Evolutionary conservation across 306 rosid species (phyloP).

Genomic region (Cyclanthera cordifolia): DNA sequence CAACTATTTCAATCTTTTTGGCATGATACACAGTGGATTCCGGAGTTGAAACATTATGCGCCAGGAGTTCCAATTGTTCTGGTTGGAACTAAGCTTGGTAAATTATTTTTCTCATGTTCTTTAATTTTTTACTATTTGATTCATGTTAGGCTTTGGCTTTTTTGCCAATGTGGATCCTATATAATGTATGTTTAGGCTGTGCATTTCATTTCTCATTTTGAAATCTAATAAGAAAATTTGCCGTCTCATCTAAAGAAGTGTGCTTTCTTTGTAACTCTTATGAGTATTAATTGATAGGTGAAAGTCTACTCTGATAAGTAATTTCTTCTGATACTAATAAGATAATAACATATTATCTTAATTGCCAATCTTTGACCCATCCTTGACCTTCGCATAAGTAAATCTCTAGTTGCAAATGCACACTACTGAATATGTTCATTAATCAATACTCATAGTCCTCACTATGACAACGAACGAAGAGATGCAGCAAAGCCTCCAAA

Average conservation of each 20-base stretch:
- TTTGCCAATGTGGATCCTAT: background rate
- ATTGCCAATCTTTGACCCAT: background rate
- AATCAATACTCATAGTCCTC: background rate
- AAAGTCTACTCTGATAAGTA: background rate
- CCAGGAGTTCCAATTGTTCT: conserved; percentile 94
- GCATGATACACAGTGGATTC: conserved; percentile 80
- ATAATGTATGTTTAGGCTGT: background rate
- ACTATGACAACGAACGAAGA: background rate
- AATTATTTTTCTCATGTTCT: conserved; percentile 16
- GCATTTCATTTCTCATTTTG: conserved; percentile 1
- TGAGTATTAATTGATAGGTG: background rate
- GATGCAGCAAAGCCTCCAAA: background rate
- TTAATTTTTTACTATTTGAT: background rate
- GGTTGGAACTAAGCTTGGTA: conserved; percentile 97
- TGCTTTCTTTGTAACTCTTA: background rate
- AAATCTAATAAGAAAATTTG: background rate
- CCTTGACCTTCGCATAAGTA: background rate
- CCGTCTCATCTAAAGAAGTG: background rate
- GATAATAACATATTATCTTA: too few relatives aligned
- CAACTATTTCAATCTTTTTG: conserved; percentile 15
- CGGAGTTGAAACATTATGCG: conserved; percentile 98
- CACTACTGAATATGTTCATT: background rate
- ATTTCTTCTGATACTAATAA: background rate
- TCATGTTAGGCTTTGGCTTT: background rate
- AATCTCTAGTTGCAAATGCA: background rate